Conservation (phyloP, 192 early-diverging fungal species). For the Cladochytrium replicatum region DNA sequence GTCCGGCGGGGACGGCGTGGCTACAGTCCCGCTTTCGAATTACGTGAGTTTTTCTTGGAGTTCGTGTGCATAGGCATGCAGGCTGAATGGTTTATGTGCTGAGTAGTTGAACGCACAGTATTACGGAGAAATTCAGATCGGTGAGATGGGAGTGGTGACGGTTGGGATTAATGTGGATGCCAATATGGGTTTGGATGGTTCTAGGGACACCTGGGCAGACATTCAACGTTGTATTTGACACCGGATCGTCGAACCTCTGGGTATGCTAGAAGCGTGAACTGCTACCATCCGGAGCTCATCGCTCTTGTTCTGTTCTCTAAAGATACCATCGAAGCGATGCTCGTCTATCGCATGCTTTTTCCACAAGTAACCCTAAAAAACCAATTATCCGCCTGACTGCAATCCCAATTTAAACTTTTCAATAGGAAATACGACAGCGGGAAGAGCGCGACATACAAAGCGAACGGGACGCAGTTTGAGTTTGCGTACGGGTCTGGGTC, state of each 20-base stretch:
- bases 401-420: too few relatives aligned
- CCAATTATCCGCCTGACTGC: too few relatives aligned
- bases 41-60: too few relatives aligned
- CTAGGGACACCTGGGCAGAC: conserved; percentile 68
- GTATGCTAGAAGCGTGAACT: too few relatives aligned
- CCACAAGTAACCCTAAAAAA: too few relatives aligned
- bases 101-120: conserved; percentile 99
- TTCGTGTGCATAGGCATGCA: too few relatives aligned
- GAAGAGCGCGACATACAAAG: conserved; percentile 65
- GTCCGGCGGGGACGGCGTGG: too few relatives aligned
- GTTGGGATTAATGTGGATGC: background rate
- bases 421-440: conserved; percentile 74
- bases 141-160: conserved; percentile 10
- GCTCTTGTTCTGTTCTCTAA: background rate
- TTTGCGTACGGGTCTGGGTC: conserved; percentile 90
- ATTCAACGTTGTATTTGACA: conserved; percentile 91
- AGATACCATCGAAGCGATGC: conserved; percentile 75
- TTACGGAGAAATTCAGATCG: conserved; percentile 81
- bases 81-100: too few relatives aligned
- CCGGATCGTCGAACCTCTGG: conserved; percentile 91
- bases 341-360: conserved; percentile 92
- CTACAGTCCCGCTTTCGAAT: too few relatives aligned
- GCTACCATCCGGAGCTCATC: background rate
- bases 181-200: background rate
- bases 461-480: conserved; percentile 91